phyloP scores from a whole-genome alignment of 129 eudicot species.

The Chrysanthemum lavandulifolium region DNA sequence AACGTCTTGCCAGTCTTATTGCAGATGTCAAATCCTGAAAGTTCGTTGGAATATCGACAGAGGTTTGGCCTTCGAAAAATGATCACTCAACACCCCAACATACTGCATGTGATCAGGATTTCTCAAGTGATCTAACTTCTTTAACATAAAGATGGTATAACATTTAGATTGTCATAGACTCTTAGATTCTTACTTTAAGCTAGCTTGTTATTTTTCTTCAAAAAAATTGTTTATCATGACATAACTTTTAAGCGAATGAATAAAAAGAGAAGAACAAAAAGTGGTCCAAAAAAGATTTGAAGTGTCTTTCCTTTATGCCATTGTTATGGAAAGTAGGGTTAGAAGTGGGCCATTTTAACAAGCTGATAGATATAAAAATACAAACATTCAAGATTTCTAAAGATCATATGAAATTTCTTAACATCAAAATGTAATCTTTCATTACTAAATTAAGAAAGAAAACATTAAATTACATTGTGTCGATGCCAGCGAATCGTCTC shows the following conservation, averaged over 20 bases:
- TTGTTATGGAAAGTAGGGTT: constrained; percentile 24
- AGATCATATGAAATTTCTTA: constrained; percentile 23
- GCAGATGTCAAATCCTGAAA: no score
- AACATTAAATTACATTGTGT: constrained; percentile 14
- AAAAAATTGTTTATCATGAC: not conserved
- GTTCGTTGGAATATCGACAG: no score
- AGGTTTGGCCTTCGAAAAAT: no score
- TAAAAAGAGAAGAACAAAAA: constrained; percentile 10
- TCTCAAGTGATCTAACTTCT: no score
- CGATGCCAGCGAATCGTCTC: constrained; percentile 24
- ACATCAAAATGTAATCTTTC: constrained; percentile 6
- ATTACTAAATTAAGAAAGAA: constrained; percentile 19
- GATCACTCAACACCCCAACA: no score
- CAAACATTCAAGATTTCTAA: constrained; percentile 15
- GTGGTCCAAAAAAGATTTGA: constrained; percentile 14
- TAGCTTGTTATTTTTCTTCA: not conserved
- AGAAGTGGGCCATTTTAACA: constrained; percentile 16
- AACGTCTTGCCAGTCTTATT: no score
- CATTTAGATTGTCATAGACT: no score
- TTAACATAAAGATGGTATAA: no score
- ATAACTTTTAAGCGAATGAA: not conserved
- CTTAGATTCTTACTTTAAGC: not conserved
- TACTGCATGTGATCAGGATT: no score
- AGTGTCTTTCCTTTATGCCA: not conserved
- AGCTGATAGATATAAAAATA: constrained; percentile 1